Conservation (phyloP, 148 eudicot species). For the Vaccinium myrtillus region DNA sequence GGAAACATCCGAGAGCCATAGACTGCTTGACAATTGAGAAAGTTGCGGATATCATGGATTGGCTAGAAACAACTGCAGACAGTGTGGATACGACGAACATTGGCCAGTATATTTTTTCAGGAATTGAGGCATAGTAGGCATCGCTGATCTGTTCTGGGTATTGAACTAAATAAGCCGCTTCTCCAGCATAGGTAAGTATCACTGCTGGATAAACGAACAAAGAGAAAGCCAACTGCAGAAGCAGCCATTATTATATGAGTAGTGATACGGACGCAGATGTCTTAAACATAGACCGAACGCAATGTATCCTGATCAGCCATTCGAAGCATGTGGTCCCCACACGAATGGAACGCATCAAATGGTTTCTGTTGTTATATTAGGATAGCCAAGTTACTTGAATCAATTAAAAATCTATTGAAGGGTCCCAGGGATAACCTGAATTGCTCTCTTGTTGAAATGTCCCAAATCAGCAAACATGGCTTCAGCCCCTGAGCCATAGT, state of each 20-base stretch:
- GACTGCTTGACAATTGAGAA: slow-evolving; percentile 24
- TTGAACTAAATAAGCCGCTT: slow-evolving; percentile 16
- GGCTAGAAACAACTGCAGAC: slow-evolving; percentile 22
- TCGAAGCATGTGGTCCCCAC: not conserved
- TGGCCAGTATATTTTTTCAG: slow-evolving; percentile 23
- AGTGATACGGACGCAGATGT: not conserved
- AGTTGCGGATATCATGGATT: slow-evolving; percentile 24
- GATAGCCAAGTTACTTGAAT: not conserved
- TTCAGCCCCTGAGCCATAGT: slow-evolving; percentile 32
- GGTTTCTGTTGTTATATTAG: too few relatives aligned
- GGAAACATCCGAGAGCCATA: slow-evolving; percentile 24
- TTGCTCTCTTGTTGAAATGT: slow-evolving; percentile 35
- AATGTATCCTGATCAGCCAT: not conserved
- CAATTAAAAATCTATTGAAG: not conserved
- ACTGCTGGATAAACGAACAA: slow-evolving; percentile 21
- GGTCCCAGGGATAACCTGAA: slow-evolving; percentile 21
- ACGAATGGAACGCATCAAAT: not conserved
- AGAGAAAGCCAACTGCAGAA: slow-evolving; percentile 15
- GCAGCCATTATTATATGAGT: not conserved
- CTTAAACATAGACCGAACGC: not conserved
- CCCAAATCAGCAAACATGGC: slow-evolving; percentile 54
- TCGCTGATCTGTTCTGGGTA: not conserved
- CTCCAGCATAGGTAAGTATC: slow-evolving; percentile 19
- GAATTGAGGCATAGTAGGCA: slow-evolving; percentile 15
- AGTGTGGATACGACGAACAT: slow-evolving; percentile 14